Conservation (phyloP, 2,329 filamentous ascomycete species). For the Clonostachys chloroleuca region DNA sequence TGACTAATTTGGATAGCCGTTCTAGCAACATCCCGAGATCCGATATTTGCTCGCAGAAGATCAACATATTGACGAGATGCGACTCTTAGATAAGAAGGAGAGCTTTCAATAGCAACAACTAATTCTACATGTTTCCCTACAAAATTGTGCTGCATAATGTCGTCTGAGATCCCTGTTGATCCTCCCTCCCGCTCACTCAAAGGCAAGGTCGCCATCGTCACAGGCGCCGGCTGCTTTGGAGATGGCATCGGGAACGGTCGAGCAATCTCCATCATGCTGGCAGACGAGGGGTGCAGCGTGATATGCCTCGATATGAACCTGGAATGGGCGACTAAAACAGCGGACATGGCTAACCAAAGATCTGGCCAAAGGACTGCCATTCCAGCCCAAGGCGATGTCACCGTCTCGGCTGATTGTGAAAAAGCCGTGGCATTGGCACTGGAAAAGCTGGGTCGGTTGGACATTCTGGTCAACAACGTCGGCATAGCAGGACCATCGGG, state of each 20-base stretch:
- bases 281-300: slow-evolving; percentile 52
- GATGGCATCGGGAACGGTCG: slow-evolving; percentile 58
- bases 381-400: slow-evolving; percentile 49
- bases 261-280: slow-evolving; percentile 53
- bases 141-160: no score
- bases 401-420: slow-evolving; percentile 44
- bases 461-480: slow-evolving; percentile 63
- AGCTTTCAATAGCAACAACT: no score
- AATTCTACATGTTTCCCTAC: no score
- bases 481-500: slow-evolving; percentile 55
- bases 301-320: slow-evolving; percentile 52
- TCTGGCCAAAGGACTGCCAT: slow-evolving; percentile 26
- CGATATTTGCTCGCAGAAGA: no score
- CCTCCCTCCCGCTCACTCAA: slow-evolving; percentile 13
- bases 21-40: no score
- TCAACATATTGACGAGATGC: no score
- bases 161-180: no score
- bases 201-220: slow-evolving; percentile 16
- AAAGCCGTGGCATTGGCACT: slow-evolving; percentile 32
- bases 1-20: no score
- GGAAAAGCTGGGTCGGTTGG: slow-evolving; percentile 46
- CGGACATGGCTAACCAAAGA: slow-evolving; percentile 39
- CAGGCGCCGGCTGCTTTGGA: slow-evolving; percentile 29
- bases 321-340: slow-evolving; percentile 45
- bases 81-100: no score